Base-by-base conservation (phyloP, 2,329 filamentous ascomycete genomes). In the Ophiostoma sp. region DNA sequence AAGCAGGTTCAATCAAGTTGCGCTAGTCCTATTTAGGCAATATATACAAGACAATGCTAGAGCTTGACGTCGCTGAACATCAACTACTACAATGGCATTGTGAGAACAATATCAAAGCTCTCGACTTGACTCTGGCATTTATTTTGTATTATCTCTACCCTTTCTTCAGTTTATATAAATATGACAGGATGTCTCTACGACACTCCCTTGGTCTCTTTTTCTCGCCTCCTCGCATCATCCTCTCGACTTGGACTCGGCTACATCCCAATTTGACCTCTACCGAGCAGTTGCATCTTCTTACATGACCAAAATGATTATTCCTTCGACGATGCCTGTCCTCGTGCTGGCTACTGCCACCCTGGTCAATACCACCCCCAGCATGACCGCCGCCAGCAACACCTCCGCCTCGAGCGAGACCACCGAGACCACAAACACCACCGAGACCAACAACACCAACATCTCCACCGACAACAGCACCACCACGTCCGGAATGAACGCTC, bases 401-500 rank as follows among this genome's bases (percentile, higher is more conserved):
- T 31, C 27, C 8, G 44, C 36, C 48, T 62, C 68, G 62, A 68
- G 35, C 54, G 35, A 39, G 20, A 57, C 23, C 33, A 41, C 17
- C 67, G 35, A 60, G 3, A 67, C 23, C 67, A 60, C 17, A 48
- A 15, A 60, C 8, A 67, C 23, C 67, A 57, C 17, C 48, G 33
- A 57, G 20, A 67, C 36, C 36, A 67, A 44, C 64, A 64, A 36
- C 36, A 67, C 65, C 20, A 64, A 41, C 67, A 67, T 60, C 39
- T 65, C 70, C 3, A 69, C 67, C 5, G 20, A 41, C 48, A 70
- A 70, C 35, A 39, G 62, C 33, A 65, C 69, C 33, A 66, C 15
- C 60, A 60, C 62, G n/a, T 23, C 35, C 44, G 54, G 41, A 41
- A 27, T 73, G 62, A 70, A 74, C 70, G 68, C 69, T 17, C 67